Evolutionary conservation across 805 yeast genomes (phyloP).

Genomic region (Nakazawaea siamensis): DNA sequence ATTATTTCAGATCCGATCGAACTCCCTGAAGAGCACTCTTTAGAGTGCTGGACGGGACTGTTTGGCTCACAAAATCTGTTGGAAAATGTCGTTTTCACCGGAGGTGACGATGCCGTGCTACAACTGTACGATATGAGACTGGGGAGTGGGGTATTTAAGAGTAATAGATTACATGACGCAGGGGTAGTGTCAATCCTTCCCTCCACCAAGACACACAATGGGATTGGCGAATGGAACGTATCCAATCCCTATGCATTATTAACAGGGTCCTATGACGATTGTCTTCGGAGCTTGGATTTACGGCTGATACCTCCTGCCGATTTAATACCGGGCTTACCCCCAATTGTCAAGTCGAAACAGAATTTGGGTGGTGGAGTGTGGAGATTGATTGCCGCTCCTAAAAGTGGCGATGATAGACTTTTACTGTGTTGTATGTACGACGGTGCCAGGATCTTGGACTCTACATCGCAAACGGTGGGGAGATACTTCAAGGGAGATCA

Average conservation of each 20-base stretch:
- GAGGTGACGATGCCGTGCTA: constrained; percentile 82
- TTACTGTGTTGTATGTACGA: constrained; percentile 92
- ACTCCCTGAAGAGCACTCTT: constrained; percentile 41
- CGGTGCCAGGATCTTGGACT: constrained; percentile 67
- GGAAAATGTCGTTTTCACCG: constrained; percentile 59
- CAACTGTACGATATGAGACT: constrained; percentile 63
- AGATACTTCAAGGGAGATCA: constrained; percentile 60
- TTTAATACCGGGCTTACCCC: constrained; percentile 41
- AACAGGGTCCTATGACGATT: constrained; percentile 93
- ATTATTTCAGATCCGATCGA: constrained; percentile 10
- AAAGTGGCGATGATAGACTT: constrained; percentile 33
- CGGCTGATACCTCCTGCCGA: constrained; percentile 38
- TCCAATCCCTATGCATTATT: constrained; percentile 41
- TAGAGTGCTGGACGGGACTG: constrained; percentile 87
- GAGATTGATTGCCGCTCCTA: constrained; percentile 67
- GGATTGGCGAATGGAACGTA: constrained; percentile 31
- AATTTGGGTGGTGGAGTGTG: constrained; percentile 93
- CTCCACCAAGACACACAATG: constrained; percentile 28
- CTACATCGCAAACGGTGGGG: constrained; percentile 11
- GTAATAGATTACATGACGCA: constrained; percentile 66
- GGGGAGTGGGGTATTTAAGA: constrained; percentile 25
- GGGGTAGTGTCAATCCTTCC: constrained; percentile 83
- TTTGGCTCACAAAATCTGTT: constrained; percentile 52
- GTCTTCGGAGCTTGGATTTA: constrained; percentile 60
- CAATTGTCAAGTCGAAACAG: constrained; percentile 32